A percentile compares a stretch with the other conserved stretches of the same genome.
These are phyloP conservation scores for Mortierella antarctica DNA, from an alignment of 192 early-diverging fungal genomes.

Conservation along the genomic window DNA sequence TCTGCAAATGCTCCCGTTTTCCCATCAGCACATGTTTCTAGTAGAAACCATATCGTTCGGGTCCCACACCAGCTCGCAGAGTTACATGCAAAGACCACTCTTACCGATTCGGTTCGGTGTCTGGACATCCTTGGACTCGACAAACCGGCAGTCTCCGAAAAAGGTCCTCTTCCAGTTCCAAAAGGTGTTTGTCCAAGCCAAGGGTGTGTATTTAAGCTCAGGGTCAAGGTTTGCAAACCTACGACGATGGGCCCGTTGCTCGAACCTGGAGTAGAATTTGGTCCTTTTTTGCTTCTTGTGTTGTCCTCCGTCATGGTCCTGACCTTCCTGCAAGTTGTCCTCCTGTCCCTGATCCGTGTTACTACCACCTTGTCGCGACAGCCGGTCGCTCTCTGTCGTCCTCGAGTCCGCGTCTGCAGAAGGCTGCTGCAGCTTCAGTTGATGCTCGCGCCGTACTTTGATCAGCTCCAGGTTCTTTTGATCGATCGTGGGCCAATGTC, in stretches of 20 bases:
- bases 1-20: constrained; percentile 11
- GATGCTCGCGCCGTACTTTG: constrained; percentile 30
- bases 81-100: neutral
- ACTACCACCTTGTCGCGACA: neutral
- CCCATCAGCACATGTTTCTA: neutral
- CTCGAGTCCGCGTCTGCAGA: neutral
- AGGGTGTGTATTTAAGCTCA: constrained; percentile 25
- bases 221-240: constrained; percentile 36
- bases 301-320: neutral
- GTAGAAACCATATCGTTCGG: neutral
- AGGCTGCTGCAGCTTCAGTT: constrained; percentile 13
- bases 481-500: constrained; percentile 48
- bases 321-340: neutral
- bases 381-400: neutral
- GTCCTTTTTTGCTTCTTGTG: constrained; percentile 30
- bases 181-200: constrained; percentile 47
- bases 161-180: constrained; percentile 51
- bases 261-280: constrained; percentile 45
- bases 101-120: constrained; percentile 49
- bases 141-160: constrained; percentile 43
- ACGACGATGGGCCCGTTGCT: constrained; percentile 47
- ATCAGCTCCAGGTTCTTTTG: constrained; percentile 28
- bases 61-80: too few relatives aligned
- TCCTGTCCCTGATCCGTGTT: neutral
- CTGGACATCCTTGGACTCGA: constrained; percentile 31